Percentiles rank a stretch among this genome's conserved stretches.
These are phyloP conservation scores for Mycena latifolia DNA, from an alignment of 768 basidiomycete species.

Conservation along the genomic window DNA sequence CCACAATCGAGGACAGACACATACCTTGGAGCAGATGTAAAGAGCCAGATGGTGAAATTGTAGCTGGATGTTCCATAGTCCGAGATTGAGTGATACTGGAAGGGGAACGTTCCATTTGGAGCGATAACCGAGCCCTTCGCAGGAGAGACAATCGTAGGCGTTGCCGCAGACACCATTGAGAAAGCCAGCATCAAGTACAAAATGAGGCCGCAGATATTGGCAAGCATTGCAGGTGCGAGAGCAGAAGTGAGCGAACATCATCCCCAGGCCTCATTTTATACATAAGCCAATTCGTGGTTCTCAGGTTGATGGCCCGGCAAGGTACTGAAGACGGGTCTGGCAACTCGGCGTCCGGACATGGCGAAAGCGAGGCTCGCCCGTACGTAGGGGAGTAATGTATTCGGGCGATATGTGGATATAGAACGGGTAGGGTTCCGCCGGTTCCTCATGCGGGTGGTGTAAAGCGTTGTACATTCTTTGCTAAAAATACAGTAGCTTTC, in stretches of 20 bases:
- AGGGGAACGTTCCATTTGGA: constrained; percentile 48
- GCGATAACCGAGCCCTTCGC: constrained; percentile 45
- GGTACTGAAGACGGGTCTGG: not conserved
- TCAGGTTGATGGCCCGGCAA: not conserved
- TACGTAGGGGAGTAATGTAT: no score
- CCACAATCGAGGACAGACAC: not conserved
- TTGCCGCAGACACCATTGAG: constrained; percentile 8
- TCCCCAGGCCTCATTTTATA: no score
- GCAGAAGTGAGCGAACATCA: no score
- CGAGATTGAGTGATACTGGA: constrained; percentile 46
- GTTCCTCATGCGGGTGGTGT: no score
- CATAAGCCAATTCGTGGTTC: not conserved
- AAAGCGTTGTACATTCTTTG: not conserved
- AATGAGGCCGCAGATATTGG: not conserved
- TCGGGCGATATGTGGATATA: no score
- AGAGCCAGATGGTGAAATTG: constrained; percentile 49
- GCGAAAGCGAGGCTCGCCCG: no score
- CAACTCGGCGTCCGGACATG: not conserved
- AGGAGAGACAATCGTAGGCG: constrained; percentile 44
- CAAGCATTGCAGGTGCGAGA: not conserved
- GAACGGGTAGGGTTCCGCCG: no score
- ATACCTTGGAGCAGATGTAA: constrained; percentile 40
- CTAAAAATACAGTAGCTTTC: constrained; percentile 24
- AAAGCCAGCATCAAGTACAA: not conserved
- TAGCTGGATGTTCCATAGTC: constrained; percentile 53